Percentiles rank a stretch among this genome's conserved stretches.
These are phyloP conservation scores for Beauveria bassiana DNA, from an alignment of 2,329 filamentous ascomycete species.

Conservation along the genomic window DNA sequence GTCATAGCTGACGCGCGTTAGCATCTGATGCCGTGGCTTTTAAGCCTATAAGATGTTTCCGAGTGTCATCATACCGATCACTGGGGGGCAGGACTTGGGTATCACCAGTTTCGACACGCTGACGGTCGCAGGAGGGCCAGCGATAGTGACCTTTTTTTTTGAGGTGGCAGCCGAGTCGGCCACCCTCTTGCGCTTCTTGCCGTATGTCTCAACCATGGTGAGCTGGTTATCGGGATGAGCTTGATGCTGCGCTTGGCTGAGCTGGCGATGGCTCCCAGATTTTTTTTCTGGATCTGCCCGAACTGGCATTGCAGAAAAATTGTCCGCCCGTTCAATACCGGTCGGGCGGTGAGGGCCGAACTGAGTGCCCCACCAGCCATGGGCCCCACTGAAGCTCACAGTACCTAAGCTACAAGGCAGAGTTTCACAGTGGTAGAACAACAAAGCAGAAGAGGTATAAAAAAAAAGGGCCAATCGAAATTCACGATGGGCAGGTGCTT, in stretches of 20 bases:
- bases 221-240: background rate
- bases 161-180: slow-evolving; percentile 32
- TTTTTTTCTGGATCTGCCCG: slow-evolving; percentile 23
- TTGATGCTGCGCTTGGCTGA: slow-evolving; percentile 14
- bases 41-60: background rate
- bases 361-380: slow-evolving; percentile 5
- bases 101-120: slow-evolving; percentile 39
- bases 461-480: no score
- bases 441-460: background rate
- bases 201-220: slow-evolving; percentile 31
- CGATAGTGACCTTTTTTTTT: slow-evolving; percentile 46
- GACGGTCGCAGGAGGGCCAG: slow-evolving; percentile 31
- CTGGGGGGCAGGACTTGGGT: slow-evolving; percentile 40
- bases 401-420: background rate
- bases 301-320: slow-evolving; percentile 16
- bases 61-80: slow-evolving; percentile 38
- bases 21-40: slow-evolving; percentile 4
- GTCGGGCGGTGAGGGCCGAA: slow-evolving; percentile 15
- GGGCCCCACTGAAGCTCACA: slow-evolving; percentile 1
- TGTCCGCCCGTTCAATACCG: slow-evolving; percentile 14
- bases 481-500: no score
- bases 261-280: slow-evolving; percentile 19
- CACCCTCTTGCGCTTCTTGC: slow-evolving; percentile 48
- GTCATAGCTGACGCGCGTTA: slow-evolving; percentile 24
- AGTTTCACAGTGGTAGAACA: background rate